Conservation (phyloP, 352 stramenopile genomes). For the Phytophthora kernoviae region DNA sequence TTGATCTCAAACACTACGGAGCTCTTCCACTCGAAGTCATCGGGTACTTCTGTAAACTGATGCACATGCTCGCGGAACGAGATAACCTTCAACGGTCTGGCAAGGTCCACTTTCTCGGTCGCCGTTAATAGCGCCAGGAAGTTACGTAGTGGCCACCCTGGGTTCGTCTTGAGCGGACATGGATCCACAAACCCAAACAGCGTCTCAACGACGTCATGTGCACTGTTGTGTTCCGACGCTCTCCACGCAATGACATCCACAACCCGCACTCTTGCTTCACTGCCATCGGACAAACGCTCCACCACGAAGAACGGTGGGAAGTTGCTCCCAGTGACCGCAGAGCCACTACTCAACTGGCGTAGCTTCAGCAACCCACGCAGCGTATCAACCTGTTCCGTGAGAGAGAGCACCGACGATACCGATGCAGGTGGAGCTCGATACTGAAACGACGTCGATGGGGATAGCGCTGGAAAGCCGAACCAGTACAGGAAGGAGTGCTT, state of each 20-base stretch:
- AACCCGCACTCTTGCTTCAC: slow-evolving; percentile 32
- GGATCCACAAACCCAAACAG: slow-evolving; percentile 92
- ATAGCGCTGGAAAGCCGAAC: slow-evolving; percentile 91
- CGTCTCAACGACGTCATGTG: slow-evolving; percentile 26
- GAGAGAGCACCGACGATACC: slow-evolving; percentile 41
- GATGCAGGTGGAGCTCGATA: slow-evolving; percentile 25
- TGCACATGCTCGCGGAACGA: slow-evolving; percentile 80
- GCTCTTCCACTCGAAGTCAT: slow-evolving; percentile 55
- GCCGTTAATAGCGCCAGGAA: slow-evolving; percentile 71
- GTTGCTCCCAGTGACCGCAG: slow-evolving; percentile 27
- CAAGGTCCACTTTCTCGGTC: slow-evolving; percentile 31
- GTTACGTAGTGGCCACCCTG: slow-evolving; percentile 91
- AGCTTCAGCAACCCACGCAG: slow-evolving; percentile 52
- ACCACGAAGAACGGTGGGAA: slow-evolving; percentile 78
- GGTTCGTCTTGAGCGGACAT: slow-evolving; percentile 71
- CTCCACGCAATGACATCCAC: slow-evolving; percentile 39
- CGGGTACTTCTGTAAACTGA: slow-evolving; percentile 40
- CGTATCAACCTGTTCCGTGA: slow-evolving; percentile 40
- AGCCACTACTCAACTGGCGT: slow-evolving; percentile 19
- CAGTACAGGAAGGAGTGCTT: slow-evolving; percentile 94
- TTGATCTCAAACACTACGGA: slow-evolving; percentile 69
- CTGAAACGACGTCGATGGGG: slow-evolving; percentile 42
- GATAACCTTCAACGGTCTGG: slow-evolving; percentile 48
- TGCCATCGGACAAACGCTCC: slow-evolving; percentile 29
- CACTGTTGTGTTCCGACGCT: background rate